Evolutionary conservation across 1,284 basidiomycete genomes (phyloP), one percentile per base, ranked within the genome.

Genomic region (Inonotus obliquus): DNA sequence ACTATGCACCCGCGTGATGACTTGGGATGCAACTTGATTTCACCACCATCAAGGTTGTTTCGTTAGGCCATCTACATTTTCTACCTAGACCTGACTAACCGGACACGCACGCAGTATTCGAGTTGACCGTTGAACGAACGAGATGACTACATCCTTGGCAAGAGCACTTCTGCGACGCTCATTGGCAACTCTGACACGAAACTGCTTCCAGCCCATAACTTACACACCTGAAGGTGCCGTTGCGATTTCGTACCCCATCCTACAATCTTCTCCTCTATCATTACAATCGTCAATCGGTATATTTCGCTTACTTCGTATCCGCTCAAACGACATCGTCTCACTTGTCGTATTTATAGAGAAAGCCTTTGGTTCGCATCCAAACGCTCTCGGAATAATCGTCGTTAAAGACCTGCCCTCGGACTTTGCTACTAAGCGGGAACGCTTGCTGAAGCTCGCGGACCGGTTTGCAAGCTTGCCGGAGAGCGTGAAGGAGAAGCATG

Each of bases 351-450:
- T 19, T 7, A 17, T 75, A 86, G 86, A 88, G 67, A 80, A 83
- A 65, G 93, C 91, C 1, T 94, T 96, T 68, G 94, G 93, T 23
- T 91, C 89, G 2, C 78, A 83, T 63, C 80, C 86, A 10, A 80
- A 86, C 62, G 88, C 84, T 59, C 75, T 96, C 48, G 93, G 93
- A 4, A 87, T 95, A 61, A 81, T 96, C 63, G 73, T 96, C 51
- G 80, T 96, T 63, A 82, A 83, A 52, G 93, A 94, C 74, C 77
- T 97, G 32, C 95, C 94, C 0, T 62, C 71, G 4, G 75, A 75
- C 47, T 98, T 92, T 68, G 70, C 74, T 4, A 61, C 67, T 0
- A 81, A 89, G 59, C 79, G 95, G 44, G 84, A 89, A 67, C 77
- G 82, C 35, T 76, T 96, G 25, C 81, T 97, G 60, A 82, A 79